Evolutionary conservation across 2,329 filamentous ascomycete species (phyloP).

Genomic region (Tothia fuscella): DNA sequence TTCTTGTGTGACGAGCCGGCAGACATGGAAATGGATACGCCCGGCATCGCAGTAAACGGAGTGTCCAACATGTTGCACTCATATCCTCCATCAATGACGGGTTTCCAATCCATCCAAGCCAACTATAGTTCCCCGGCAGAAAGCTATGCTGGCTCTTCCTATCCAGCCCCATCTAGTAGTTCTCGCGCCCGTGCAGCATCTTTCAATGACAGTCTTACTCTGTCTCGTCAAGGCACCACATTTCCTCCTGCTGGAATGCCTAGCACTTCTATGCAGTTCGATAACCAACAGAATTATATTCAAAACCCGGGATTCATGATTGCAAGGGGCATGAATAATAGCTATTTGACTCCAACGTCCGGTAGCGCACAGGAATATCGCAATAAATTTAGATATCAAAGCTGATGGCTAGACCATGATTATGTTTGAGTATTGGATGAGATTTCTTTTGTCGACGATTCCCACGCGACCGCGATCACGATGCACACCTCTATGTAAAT

Average conservation of each 20-base stretch:
- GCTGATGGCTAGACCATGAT: too few species aligned
- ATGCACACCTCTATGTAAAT: too few species aligned
- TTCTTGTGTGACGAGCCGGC: slow-evolving; percentile 9
- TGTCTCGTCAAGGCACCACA: slow-evolving; percentile 5
- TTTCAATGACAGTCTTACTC: slow-evolving; percentile 1
- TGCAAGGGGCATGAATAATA: background rate
- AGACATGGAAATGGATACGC: slow-evolving; percentile 4
- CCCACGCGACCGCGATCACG: too few species aligned
- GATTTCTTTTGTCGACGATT: too few species aligned
- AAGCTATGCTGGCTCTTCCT: background rate
- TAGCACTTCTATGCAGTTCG: background rate
- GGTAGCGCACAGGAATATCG: too few species aligned
- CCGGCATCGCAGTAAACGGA: too few species aligned
- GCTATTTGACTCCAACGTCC: slow-evolving; percentile 1
- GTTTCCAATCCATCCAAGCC: slow-evolving; percentile 3
- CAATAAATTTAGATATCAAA: too few species aligned
- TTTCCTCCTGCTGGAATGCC: background rate
- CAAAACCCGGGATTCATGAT: background rate
- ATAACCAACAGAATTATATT: slow-evolving; percentile 1
- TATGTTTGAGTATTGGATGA: too few species aligned
- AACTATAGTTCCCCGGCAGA: background rate
- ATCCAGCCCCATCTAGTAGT: background rate
- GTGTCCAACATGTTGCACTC: slow-evolving; percentile 6
- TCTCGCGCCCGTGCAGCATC: slow-evolving; percentile 9
- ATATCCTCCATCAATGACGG: slow-evolving; percentile 3